phyloP scores from a whole-genome alignment of 768 basidiomycete species.

The Mycena galopus region DNA sequence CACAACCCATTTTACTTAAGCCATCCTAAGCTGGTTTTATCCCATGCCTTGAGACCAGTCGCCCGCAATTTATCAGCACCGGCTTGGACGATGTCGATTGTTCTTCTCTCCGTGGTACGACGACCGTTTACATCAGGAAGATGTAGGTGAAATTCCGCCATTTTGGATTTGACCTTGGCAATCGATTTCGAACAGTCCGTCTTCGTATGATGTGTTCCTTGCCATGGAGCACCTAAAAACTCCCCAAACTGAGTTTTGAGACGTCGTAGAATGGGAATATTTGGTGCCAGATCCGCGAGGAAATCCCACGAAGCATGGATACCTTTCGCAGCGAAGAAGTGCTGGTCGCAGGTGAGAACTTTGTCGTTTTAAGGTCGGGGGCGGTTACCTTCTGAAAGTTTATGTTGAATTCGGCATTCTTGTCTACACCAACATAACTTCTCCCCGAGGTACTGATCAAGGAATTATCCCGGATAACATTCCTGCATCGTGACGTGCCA shows the following conservation, averaged over 20 bases:
- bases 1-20: too few species aligned
- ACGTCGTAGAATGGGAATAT: background rate
- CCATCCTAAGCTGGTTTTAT: too few species aligned
- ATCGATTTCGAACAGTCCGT: background rate
- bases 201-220: constrained; percentile 8
- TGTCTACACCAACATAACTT: constrained; percentile 5
- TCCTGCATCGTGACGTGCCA: background rate
- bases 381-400: constrained; percentile 12
- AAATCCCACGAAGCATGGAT: constrained; percentile 19
- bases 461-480: constrained; percentile 11
- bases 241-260: constrained; percentile 20
- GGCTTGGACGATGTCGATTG: background rate
- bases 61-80: background rate
- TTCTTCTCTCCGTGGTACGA: background rate
- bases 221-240: too few species aligned
- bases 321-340: constrained; percentile 13
- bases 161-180: background rate
- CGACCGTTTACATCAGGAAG: background rate
- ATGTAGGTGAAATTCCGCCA: background rate
- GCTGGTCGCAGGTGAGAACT: background rate
- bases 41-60: too few species aligned
- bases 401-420: constrained; percentile 20
- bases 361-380: too few species aligned
- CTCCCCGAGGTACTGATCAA: background rate
- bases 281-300: constrained; percentile 5